Base-by-base conservation (phyloP, 2,329 filamentous ascomycete genomes). In the Escovopsis sp. region DNA sequence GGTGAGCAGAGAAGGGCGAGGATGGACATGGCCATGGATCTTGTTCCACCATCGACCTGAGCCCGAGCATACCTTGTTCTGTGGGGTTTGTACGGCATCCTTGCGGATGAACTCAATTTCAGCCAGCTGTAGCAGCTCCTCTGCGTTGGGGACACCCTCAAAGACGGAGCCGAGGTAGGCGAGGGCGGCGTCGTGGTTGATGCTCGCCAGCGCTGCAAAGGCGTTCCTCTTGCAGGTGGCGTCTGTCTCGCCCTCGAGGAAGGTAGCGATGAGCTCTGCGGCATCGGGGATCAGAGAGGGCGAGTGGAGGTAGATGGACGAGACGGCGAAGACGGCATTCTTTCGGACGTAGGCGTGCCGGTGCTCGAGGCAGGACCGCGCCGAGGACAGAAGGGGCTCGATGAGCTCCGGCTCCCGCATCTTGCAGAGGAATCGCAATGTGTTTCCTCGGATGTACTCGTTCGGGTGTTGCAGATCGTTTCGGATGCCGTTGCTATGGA, bases 61-160 rank as follows among this genome's bases (percentile, higher is more conserved):
- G 28, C 28, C 8, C 8, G 28, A 3, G 28, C 28, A 32, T 59
- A 85, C 82, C 77, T 96, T 98, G 66, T 96, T 95, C 57, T 89
- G 82, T 3, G 85, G 72, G 62, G 96, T 96, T 54, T 89, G 81
- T 37, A 94, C 72, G n/a, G 91, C 88, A 69, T 98, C 91, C 62
- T 94, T 96, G 55, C 91, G 79, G 55, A 98, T 95, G 60, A 98
- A 98, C 61, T 96, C 91, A 18, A 98, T 73, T 63, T 96, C 87
- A 6, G 88, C 87, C 49, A 98, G 72, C 59, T 96, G 88, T 47
- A 96, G 68, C 46, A 98, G 72, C 61, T 96, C 91, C 59, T 95
- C 89, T 44, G 89, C 85, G 56, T 94, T 95, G 33, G 87, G 82
- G 41, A 98, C 87, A 11, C 86, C 83, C 53, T 96, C 91, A 51